Conservation (phyloP, 495 filamentous ascomycete species). For the Podospora didyma region DNA sequence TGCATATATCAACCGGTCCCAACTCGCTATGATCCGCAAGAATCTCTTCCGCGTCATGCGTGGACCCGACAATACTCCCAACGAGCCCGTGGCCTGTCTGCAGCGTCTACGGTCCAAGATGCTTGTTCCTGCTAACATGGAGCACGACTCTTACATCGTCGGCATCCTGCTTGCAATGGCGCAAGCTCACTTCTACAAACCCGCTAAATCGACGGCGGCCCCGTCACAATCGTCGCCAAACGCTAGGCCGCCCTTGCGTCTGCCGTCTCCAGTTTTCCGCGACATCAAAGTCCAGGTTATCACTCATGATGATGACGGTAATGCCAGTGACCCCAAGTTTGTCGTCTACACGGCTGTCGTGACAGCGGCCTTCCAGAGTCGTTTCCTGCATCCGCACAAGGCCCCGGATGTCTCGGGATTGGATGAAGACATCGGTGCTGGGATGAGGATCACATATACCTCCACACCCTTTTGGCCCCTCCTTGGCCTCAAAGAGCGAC, state of each 20-base stretch:
- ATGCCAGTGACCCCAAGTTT: slow-evolving; percentile 29
- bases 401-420: slow-evolving; percentile 12
- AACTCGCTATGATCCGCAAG: slow-evolving; percentile 29
- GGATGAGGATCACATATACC: slow-evolving; percentile 33
- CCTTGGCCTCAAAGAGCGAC: slow-evolving; percentile 44
- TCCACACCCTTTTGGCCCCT: slow-evolving; percentile 42
- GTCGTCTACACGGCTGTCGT: slow-evolving; percentile 40
- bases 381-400: slow-evolving; percentile 35
- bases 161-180: slow-evolving; percentile 43
- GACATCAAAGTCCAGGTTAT: slow-evolving; percentile 40
- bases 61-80: slow-evolving; percentile 23
- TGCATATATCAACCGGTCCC: slow-evolving; percentile 36
- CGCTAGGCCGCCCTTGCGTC: slow-evolving; percentile 11
- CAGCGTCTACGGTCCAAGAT: slow-evolving; percentile 34
- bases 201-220: slow-evolving; percentile 2
- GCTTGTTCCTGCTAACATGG: slow-evolving; percentile 33
- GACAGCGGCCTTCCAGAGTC: slow-evolving; percentile 32
- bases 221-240: slow-evolving; percentile 14
- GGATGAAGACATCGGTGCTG: slow-evolving; percentile 2
- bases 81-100: slow-evolving; percentile 31
- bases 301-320: slow-evolving; percentile 33
- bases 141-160: slow-evolving; percentile 41
- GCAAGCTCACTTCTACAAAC: slow-evolving; percentile 38
- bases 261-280: slow-evolving; percentile 19
- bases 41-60: slow-evolving; percentile 28